A percentile compares a stretch with the other conserved stretches of the same genome.
phyloP scores from a whole-genome alignment of 208 protist genomes.

The Trypanosoma platydactyli region DNA sequence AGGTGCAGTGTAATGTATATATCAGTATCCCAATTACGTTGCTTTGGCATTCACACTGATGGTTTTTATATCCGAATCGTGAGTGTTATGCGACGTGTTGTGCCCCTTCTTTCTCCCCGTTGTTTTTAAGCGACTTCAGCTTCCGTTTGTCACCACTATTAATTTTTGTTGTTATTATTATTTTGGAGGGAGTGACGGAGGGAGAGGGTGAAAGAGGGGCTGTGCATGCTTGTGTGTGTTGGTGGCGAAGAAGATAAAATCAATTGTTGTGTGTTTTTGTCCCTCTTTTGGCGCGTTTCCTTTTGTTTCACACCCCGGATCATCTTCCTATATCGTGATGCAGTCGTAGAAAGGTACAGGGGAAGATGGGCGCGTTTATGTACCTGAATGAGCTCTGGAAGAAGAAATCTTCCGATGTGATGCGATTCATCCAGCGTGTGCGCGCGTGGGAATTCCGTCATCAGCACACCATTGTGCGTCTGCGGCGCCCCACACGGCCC shows the following conservation, averaged over 20 bases:
- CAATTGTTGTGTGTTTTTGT: conserved; percentile 4
- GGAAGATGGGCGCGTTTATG: conserved; percentile 98
- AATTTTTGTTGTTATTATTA: no score
- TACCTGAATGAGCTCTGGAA: conserved; percentile 99
- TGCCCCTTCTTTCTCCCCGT: conserved; percentile 3
- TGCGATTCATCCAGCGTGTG: conserved; percentile 99
- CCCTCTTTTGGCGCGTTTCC: no score
- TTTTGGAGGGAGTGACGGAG: no score
- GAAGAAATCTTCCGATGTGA: conserved; percentile 99
- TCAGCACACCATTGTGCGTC: conserved; percentile 91
- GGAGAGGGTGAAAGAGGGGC: no score
- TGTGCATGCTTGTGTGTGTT: no score
- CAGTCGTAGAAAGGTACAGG: conserved; percentile 24
- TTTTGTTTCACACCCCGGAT: neutral
- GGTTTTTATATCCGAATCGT: no score
- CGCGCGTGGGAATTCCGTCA: conserved; percentile 99
- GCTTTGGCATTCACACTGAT: no score
- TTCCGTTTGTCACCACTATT: neutral
- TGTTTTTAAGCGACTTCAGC: neutral
- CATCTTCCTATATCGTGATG: neutral
- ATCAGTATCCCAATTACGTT: neutral
- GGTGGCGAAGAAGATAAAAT: no score
- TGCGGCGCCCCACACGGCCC: conserved; percentile 96
- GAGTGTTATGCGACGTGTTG: neutral
- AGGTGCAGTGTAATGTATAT: neutral